These are phyloP conservation scores for Raphanus raphanistrum DNA, from an alignment of 345 rosid species.

Conservation along the genomic window DNA sequence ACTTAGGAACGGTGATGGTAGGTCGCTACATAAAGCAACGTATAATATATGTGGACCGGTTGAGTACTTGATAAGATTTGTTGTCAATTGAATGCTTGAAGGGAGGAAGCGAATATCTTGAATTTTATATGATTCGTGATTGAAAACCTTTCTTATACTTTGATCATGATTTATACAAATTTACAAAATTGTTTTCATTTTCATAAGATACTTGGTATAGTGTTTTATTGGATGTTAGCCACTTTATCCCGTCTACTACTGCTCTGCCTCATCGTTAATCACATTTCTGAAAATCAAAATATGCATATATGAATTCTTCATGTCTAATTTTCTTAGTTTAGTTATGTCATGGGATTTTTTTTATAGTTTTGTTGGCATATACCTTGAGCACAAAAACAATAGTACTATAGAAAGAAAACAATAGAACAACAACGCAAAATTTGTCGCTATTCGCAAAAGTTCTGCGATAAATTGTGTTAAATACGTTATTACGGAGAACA, in stretches of 20 bases:
- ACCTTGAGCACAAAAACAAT: neutral
- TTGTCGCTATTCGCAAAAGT: neutral
- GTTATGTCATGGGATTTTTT: neutral
- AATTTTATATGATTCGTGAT: neutral
- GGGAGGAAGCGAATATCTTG: neutral
- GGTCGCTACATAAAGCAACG: constrained; percentile 9
- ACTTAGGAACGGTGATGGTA: constrained; percentile 2
- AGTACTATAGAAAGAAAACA: neutral
- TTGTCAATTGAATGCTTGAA: neutral
- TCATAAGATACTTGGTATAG: neutral
- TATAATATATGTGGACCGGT: neutral
- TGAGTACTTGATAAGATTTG: neutral
- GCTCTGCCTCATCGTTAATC: neutral
- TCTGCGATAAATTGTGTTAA: neutral
- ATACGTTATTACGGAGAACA: neutral
- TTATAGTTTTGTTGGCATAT: neutral
- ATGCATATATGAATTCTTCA: neutral
- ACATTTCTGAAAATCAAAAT: neutral
- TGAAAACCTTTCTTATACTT: neutral
- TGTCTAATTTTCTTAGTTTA: too few species aligned
- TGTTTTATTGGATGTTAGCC: neutral
- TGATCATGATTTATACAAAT: neutral
- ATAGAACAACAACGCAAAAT: neutral
- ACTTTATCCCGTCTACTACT: neutral
- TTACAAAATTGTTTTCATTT: neutral